These are phyloP conservation scores for Rheum nobile DNA, from an alignment of 148 eudicot genomes.

Conservation along the genomic window DNA sequence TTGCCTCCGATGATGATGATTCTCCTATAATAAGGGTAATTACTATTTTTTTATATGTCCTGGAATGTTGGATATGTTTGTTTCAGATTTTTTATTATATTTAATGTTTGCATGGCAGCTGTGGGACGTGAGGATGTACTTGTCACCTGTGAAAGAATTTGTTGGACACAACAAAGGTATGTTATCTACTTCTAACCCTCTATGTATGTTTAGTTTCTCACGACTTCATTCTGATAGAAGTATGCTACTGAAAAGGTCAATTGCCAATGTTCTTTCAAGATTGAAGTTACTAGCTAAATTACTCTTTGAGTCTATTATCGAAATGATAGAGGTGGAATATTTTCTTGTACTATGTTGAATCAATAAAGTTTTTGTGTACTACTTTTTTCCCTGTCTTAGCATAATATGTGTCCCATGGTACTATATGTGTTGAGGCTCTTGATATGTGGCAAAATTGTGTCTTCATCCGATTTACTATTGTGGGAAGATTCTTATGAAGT, in stretches of 20 bases:
- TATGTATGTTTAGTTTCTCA: neutral
- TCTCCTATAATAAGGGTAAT: slow-evolving; percentile 54
- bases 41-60: neutral
- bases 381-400: no score
- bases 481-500: neutral
- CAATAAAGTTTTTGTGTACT: neutral
- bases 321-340: neutral
- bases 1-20: slow-evolving; percentile 72
- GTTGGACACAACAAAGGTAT: slow-evolving; percentile 89
- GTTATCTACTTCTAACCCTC: neutral
- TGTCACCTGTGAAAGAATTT: slow-evolving; percentile 82
- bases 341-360: neutral
- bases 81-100: neutral
- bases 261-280: neutral
- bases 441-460: neutral
- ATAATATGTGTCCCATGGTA: neutral
- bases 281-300: neutral
- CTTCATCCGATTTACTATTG: neutral
- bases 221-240: neutral
- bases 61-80: neutral
- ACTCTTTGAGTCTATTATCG: neutral
- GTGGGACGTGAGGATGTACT: slow-evolving; percentile 90
- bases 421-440: neutral
- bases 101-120: slow-evolving; percentile 40
- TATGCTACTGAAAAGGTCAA: neutral